Percentiles rank a stretch among this genome's conserved stretches.
phyloP scores from a whole-genome alignment of 192 early-diverging fungal species.

The Phlyctochytrium bullatum region DNA sequence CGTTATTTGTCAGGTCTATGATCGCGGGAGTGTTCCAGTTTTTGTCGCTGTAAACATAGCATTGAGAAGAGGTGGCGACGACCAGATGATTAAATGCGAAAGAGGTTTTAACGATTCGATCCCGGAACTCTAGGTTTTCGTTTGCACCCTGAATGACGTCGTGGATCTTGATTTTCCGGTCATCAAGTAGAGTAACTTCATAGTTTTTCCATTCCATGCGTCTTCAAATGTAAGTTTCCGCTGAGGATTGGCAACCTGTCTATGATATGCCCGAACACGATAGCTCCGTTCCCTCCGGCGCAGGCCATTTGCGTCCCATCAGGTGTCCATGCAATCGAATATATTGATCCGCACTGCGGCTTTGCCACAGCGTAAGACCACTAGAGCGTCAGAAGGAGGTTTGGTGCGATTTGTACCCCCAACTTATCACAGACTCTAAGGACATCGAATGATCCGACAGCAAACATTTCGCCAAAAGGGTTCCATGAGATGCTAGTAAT shows the following conservation, averaged over 20 bases:
- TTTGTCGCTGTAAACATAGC: slow-evolving; percentile 55
- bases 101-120: slow-evolving; percentile 53
- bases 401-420: slow-evolving; percentile 32
- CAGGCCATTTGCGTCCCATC: slow-evolving; percentile 59
- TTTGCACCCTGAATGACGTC: slow-evolving; percentile 46
- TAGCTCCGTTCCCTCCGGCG: slow-evolving; percentile 49
- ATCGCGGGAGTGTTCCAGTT: slow-evolving; percentile 65
- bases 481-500: slow-evolving; percentile 56
- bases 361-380: slow-evolving; percentile 57
- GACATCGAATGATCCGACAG: slow-evolving; percentile 52
- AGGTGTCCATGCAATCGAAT: slow-evolving; percentile 58
- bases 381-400: slow-evolving; percentile 14
- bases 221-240: slow-evolving; percentile 15
- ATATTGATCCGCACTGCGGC: slow-evolving; percentile 50
- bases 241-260: slow-evolving; percentile 30
- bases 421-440: slow-evolving; percentile 56
- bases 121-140: slow-evolving; percentile 55
- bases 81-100: slow-evolving; percentile 50
- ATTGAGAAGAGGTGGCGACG: slow-evolving; percentile 52
- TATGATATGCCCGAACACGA: slow-evolving; percentile 54
- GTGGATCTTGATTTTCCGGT: slow-evolving; percentile 47
- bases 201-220: slow-evolving; percentile 58
- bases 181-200: slow-evolving; percentile 55
- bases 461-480: slow-evolving; percentile 60
- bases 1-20: slow-evolving; percentile 52